phyloP scores from a whole-genome alignment of 116 monocot species.

The Posidonia oceanica region DNA sequence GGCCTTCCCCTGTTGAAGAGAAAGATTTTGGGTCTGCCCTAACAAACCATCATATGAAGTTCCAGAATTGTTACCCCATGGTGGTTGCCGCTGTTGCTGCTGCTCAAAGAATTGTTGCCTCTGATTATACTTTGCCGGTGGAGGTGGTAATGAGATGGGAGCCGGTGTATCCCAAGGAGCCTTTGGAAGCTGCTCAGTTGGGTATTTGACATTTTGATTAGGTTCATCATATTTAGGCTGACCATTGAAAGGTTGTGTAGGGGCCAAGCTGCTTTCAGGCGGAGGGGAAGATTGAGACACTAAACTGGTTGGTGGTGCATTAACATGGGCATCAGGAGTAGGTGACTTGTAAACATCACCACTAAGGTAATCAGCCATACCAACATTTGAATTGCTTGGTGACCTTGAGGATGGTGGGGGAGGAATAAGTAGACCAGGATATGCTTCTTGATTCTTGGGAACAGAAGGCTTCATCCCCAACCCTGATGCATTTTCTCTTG shows the following conservation, averaged over 20 bases:
- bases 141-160: slow-evolving; percentile 56
- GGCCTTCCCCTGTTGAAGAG: slow-evolving; percentile 28
- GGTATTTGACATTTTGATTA: slow-evolving; percentile 6
- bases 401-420: slow-evolving; percentile 54
- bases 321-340: slow-evolving; percentile 7
- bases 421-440: slow-evolving; percentile 42
- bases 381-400: slow-evolving; percentile 21
- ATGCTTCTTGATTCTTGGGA: slow-evolving; percentile 16
- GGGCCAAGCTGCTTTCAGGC: slow-evolving; percentile 1
- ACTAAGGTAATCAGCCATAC: slow-evolving; percentile 55
- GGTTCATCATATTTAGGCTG: slow-evolving; percentile 40
- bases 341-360: slow-evolving; percentile 49
- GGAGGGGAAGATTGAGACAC: slow-evolving; percentile 8
- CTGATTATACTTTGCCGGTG: slow-evolving; percentile 75
- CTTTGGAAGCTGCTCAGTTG: slow-evolving; percentile 29
- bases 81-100: slow-evolving; percentile 11
- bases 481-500: slow-evolving; percentile 30
- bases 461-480: slow-evolving; percentile 18
- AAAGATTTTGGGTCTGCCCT: slow-evolving; percentile 27
- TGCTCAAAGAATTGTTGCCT: slow-evolving; percentile 90
- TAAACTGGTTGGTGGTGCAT: slow-evolving; percentile 5
- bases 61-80: neutral
- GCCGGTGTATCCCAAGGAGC: slow-evolving; percentile 48
- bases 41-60: slow-evolving; percentile 26
- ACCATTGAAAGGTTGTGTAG: slow-evolving; percentile 9